Evolutionary conservation across 2,329 filamentous ascomycete species (phyloP), one percentile per base, ranked within the genome.

Genomic region (Apiospora rasikravindrae): DNA sequence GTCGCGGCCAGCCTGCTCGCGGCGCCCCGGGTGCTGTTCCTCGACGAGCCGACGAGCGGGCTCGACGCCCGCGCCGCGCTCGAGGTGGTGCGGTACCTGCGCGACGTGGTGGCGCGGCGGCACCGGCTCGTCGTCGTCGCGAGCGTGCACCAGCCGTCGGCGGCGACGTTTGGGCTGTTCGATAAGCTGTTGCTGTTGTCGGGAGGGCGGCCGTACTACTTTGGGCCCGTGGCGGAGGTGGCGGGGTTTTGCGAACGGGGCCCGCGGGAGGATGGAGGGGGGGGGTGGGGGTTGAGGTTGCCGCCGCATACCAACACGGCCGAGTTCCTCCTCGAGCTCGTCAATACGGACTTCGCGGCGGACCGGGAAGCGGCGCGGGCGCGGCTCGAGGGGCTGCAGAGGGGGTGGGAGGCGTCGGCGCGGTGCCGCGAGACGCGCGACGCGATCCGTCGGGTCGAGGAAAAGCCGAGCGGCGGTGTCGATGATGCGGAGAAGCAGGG

Each of bases 91-190:
- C 91, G 86, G 2, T 95, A 93, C 79, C 87, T 96, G 68, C 90
- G 88, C 77, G 84, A 86, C 13, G 49, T 24, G 7, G 86, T 95
- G 42, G 93, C 91, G 0, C 88, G 86, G 78, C 86, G 87, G 73
- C 89, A 94, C 78, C 92, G 92, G 72, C 90, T 92, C 73, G 90
- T 96, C 72, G 90, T 96, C 42, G 90, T 97, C 73, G 92, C 92
- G 4, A 94, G 92, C 51, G 96, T 97, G 73, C 94, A 97, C 80
- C 94, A 97, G 78, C 94, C 94, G 0, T 96, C 93, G 0, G 93
- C 93, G 0, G 88, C 91, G 0, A 95, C 93, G 0, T 97, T 94
- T 77, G 88, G 92, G 74, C 88, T 95, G 16, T 97, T 97, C 76
- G 94, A 97, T 79, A 94, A 93, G 79, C 84, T 97, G 0, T 84